Conservation (phyloP, 2,329 filamentous ascomycete species). For the Pyricularia pennisetigena region DNA sequence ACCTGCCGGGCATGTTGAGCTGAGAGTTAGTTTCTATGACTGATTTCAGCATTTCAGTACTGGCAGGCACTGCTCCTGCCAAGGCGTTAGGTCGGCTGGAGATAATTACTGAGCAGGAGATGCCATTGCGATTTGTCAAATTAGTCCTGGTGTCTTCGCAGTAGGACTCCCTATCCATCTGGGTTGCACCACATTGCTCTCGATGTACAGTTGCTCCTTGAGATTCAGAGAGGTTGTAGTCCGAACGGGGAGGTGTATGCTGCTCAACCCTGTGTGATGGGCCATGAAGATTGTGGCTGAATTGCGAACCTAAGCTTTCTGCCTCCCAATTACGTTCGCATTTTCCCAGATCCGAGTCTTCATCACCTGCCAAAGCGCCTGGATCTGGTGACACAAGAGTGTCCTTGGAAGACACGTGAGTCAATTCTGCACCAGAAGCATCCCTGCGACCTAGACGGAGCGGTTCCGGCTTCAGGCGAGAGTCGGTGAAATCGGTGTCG, state of each 20-base stretch:
- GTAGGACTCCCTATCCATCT: neutral
- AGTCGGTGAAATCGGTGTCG: constrained; percentile 7
- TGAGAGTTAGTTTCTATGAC: neutral
- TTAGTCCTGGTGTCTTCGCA: neutral
- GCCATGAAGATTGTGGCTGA: neutral
- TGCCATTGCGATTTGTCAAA: neutral
- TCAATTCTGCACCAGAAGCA: constrained; percentile 1
- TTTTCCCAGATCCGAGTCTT: neutral
- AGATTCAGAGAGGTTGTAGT: neutral
- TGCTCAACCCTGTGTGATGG: neutral
- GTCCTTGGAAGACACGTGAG: neutral
- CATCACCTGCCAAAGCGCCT: neutral
- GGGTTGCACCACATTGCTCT: neutral
- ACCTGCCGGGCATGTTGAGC: neutral
- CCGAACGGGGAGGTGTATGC: neutral
- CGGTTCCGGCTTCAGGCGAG: constrained; percentile 10
- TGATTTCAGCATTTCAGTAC: neutral
- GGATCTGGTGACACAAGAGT: neutral
- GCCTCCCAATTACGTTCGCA: neutral
- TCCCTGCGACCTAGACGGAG: constrained; percentile 11
- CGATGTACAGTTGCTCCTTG: neutral
- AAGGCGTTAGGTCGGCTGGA: neutral
- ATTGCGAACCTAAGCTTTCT: neutral
- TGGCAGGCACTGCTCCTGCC: neutral
- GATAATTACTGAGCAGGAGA: neutral